phyloP scores from a whole-genome alignment of 2,329 filamentous ascomycete genomes.

The Aphanocladium album region DNA sequence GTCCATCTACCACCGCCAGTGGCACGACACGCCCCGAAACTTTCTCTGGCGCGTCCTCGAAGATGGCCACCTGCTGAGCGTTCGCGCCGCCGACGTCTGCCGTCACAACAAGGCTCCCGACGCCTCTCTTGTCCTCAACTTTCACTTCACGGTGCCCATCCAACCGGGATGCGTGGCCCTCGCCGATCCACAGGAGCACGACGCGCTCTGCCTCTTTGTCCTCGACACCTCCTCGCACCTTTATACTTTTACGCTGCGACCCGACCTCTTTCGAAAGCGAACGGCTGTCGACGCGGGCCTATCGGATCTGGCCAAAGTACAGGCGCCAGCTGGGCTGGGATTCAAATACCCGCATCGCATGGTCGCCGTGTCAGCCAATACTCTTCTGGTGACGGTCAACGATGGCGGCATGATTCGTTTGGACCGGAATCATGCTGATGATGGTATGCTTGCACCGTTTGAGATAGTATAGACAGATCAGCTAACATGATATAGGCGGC shows the following conservation, averaged over 20 bases:
- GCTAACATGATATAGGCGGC: conserved; percentile 19
- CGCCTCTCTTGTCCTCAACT: conserved; percentile 68
- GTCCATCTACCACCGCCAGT: conserved; percentile 77
- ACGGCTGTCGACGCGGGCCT: conserved; percentile 66
- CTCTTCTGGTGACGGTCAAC: conserved; percentile 74
- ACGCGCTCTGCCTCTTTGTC: conserved; percentile 73
- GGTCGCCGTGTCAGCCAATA: conserved; percentile 65
- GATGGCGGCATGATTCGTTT: conserved; percentile 73
- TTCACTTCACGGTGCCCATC: conserved; percentile 71
- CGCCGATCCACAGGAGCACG: conserved; percentile 71
- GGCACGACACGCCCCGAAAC: conserved; percentile 70
- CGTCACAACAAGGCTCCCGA: conserved; percentile 62
- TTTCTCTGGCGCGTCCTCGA: conserved; percentile 91
- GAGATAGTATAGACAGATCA: neutral
- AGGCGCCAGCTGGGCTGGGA: conserved; percentile 65
- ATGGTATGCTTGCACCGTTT: conserved; percentile 33
- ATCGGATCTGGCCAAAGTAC: conserved; percentile 72
- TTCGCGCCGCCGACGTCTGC: conserved; percentile 77
- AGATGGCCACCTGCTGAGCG: conserved; percentile 71
- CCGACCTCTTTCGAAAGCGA: conserved; percentile 72
- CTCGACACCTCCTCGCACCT: conserved; percentile 75
- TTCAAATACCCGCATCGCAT: conserved; percentile 79
- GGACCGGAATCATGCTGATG: conserved; percentile 49
- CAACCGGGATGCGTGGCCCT: conserved; percentile 75
- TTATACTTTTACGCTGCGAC: conserved; percentile 76